Percentiles rank a stretch among this genome's conserved stretches.
Conservation (phyloP, 371 early-diverging fungal species). For the Chytridium lagenaria region DNA sequence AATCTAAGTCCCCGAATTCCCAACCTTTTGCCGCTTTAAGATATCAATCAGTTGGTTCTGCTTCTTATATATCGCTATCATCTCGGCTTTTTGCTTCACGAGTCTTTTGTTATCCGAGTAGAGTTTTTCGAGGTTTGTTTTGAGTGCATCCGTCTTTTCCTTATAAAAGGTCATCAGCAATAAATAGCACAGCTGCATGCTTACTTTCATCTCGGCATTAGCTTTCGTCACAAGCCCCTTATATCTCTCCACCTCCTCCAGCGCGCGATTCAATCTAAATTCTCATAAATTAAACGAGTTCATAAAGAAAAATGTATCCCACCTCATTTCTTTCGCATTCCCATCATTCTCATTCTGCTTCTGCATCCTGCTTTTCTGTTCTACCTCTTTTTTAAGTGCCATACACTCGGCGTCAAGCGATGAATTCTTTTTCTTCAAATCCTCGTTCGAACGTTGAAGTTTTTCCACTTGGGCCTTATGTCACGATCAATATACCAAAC, state of each 20-base stretch:
- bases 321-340: slow-evolving; percentile 47
- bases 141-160: slow-evolving; percentile 50
- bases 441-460: slow-evolving; percentile 27
- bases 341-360: slow-evolving; percentile 29
- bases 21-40: slow-evolving; percentile 58
- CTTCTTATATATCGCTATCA: slow-evolving; percentile 56
- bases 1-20: no score
- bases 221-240: slow-evolving; percentile 32
- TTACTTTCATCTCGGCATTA: slow-evolving; percentile 42
- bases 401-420: slow-evolving; percentile 34
- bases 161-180: slow-evolving; percentile 14
- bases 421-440: slow-evolving; percentile 31
- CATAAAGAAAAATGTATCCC: not conserved
- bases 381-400: slow-evolving; percentile 39
- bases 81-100: slow-evolving; percentile 53
- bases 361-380: slow-evolving; percentile 17
- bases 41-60: slow-evolving; percentile 55
- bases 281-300: not conserved
- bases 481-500: slow-evolving; percentile 11
- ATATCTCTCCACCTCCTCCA: slow-evolving; percentile 51
- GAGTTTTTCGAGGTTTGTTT: slow-evolving; percentile 42
- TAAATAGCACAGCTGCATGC: not conserved
- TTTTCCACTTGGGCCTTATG: slow-evolving; percentile 36
- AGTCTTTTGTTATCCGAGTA: slow-evolving; percentile 51
- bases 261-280: slow-evolving; percentile 53